Conservation (phyloP, 306 rosid genomes). For the Alnus rubra region DNA sequence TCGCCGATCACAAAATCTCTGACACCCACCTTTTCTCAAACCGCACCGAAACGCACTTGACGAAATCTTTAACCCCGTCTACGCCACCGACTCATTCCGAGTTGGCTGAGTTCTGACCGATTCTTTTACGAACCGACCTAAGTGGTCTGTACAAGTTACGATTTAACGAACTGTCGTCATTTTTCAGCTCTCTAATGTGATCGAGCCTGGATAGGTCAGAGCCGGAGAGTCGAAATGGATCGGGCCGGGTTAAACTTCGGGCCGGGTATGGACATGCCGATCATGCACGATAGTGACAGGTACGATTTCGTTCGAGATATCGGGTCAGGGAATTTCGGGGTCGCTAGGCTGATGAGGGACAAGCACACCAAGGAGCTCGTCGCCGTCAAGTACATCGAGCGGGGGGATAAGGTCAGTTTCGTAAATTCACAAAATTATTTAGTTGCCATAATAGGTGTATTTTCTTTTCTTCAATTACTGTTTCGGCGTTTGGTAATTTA, state of each 20-base stretch:
- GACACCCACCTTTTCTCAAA: not conserved
- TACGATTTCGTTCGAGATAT: constrained; percentile 84
- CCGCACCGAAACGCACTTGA: not conserved
- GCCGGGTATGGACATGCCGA: constrained; percentile 80
- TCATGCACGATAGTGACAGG: constrained; percentile 89
- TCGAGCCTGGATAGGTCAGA: constrained; percentile 18
- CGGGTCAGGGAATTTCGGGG: constrained; percentile 90
- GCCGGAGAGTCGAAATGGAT: constrained; percentile 54
- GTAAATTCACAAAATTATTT: not conserved
- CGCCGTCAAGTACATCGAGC: constrained; percentile 89
- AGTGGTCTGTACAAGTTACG: not conserved
- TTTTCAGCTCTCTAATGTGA: constrained; percentile 38
- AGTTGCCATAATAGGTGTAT: not conserved
- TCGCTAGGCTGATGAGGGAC: constrained; percentile 88
- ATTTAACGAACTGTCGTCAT: constrained; percentile 21
- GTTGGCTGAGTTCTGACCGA: not conserved
- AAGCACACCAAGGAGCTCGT: constrained; percentile 81
- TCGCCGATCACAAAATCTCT: constrained; percentile 3
- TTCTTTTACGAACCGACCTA: not conserved
- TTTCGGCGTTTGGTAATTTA: not conserved
- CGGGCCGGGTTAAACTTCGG: constrained; percentile 68
- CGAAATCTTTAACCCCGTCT: not conserved
- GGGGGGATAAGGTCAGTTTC: constrained; percentile 78
- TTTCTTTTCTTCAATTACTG: not conserved
- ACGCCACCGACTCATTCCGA: not conserved